Evolutionary conservation across 2,329 filamentous ascomycete genomes (phyloP).

Genomic region (Ceratocystis cacaofunesta): DNA sequence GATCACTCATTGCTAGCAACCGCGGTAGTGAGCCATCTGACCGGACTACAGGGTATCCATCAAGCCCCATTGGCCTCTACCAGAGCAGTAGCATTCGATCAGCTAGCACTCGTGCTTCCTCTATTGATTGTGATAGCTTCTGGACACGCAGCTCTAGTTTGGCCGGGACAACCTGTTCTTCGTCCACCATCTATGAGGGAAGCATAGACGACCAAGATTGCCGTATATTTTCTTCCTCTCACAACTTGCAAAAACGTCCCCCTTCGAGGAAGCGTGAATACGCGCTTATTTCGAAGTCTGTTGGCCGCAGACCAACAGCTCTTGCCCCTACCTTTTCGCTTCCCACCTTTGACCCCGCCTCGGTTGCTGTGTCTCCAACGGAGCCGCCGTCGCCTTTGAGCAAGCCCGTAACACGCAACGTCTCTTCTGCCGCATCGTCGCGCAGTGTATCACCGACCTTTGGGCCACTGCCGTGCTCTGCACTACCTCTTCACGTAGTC

Average conservation of each 20-base stretch:
- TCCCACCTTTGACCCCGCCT: conserved; percentile 4
- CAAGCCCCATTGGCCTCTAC: background rate
- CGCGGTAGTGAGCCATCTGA: background rate
- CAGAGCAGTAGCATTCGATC: conserved; percentile 13
- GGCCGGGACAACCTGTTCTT: conserved; percentile 10
- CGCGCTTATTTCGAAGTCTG: conserved; percentile 9
- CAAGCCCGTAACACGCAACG: background rate
- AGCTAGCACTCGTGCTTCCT: conserved; percentile 1
- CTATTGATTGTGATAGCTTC: conserved; percentile 7
- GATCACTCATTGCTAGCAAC: background rate
- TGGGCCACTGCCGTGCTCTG: background rate
- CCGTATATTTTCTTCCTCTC: background rate
- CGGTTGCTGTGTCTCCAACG: background rate
- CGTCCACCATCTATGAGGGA: conserved; percentile 11
- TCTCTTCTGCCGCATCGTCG: background rate
- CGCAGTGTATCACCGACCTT: background rate
- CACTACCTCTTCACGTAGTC: background rate
- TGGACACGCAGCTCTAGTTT: conserved; percentile 8
- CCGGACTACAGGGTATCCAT: background rate
- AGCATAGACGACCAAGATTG: conserved; percentile 1
- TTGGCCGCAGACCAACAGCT: background rate
- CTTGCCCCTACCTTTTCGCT: background rate
- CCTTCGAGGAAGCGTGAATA: conserved; percentile 3
- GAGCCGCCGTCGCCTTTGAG: background rate
- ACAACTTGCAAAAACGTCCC: background rate